Evolutionary conservation across 345 rosid species (phyloP).

Genomic region (Lenwebbia sp.): DNA sequence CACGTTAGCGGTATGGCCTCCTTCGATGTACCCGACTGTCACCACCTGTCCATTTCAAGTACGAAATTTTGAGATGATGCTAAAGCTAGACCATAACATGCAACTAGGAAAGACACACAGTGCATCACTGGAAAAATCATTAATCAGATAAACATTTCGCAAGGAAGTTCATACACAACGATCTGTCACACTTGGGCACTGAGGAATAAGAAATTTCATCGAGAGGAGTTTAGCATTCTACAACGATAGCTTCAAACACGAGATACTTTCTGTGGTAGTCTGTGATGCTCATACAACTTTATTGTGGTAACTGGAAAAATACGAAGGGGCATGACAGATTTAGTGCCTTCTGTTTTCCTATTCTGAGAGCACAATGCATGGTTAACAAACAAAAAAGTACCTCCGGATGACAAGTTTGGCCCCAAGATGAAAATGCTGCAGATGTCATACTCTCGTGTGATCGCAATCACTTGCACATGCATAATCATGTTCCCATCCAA

Average conservation of each 20-base stretch:
- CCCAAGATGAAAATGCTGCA: neutral
- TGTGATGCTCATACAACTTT: neutral
- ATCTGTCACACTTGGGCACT: neutral
- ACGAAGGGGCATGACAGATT: neutral
- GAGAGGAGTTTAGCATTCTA: neutral
- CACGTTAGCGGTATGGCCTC: slow-evolving; percentile 51
- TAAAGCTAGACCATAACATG: neutral
- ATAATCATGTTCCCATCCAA: neutral
- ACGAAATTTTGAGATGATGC: neutral
- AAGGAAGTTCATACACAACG: neutral
- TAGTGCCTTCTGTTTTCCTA: neutral
- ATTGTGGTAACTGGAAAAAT: neutral
- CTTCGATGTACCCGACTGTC: slow-evolving; percentile 52
- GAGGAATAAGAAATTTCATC: neutral
- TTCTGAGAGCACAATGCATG: neutral
- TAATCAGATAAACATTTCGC: neutral
- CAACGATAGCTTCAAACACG: neutral
- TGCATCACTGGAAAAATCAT: neutral
- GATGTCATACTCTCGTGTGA: neutral
- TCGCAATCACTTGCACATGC: neutral
- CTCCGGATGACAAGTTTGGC: neutral
- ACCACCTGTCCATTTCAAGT: slow-evolving; percentile 28
- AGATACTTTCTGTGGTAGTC: neutral
- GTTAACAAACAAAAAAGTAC: neutral
- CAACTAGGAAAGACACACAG: neutral